Conservation (phyloP, 2,329 filamentous ascomycete species). For the Penicillium sp. region DNA sequence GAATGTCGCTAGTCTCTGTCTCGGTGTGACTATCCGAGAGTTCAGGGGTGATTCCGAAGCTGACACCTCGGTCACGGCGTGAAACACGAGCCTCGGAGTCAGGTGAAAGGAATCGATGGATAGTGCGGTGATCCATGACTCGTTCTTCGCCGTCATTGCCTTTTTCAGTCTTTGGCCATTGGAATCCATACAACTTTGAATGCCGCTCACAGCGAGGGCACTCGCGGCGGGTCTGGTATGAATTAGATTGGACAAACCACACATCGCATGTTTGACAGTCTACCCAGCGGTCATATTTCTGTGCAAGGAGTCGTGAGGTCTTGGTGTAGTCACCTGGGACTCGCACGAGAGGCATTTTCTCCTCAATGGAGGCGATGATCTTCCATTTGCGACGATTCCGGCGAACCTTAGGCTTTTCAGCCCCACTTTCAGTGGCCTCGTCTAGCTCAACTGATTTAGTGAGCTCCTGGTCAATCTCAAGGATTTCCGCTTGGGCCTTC, state of each 20-base stretch:
- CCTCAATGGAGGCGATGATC: conserved; percentile 41
- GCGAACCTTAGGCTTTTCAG: conserved; percentile 21
- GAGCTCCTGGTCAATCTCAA: neutral
- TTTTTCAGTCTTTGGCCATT: conserved; percentile 94
- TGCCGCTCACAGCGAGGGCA: conserved; percentile 94
- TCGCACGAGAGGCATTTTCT: conserved; percentile 45
- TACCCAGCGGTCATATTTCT: conserved; percentile 79
- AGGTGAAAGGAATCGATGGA: conserved; percentile 78
- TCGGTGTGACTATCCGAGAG: conserved; percentile 40
- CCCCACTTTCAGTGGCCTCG: conserved; percentile 21
- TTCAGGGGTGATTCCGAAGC: conserved; percentile 38
- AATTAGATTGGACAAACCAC: conserved; percentile 84
- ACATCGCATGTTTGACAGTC: conserved; percentile 80
- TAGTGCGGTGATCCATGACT: conserved; percentile 78
- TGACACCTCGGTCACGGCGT: conserved; percentile 39
- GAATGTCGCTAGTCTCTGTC: conserved; percentile 37
- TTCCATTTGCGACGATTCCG: conserved; percentile 26
- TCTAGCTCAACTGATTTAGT: conserved; percentile 30
- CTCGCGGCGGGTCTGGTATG: conserved; percentile 79
- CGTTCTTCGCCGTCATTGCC: conserved; percentile 70
- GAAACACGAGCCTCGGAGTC: conserved; percentile 60
- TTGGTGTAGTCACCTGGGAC: conserved; percentile 79
- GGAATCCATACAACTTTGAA: conserved; percentile 90
- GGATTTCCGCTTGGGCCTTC: conserved; percentile 22
- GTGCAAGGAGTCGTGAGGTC: conserved; percentile 71